These are phyloP conservation scores for Aspergillus saccharolyticus DNA, from an alignment of 495 filamentous ascomycete genomes.

Conservation along the genomic window DNA sequence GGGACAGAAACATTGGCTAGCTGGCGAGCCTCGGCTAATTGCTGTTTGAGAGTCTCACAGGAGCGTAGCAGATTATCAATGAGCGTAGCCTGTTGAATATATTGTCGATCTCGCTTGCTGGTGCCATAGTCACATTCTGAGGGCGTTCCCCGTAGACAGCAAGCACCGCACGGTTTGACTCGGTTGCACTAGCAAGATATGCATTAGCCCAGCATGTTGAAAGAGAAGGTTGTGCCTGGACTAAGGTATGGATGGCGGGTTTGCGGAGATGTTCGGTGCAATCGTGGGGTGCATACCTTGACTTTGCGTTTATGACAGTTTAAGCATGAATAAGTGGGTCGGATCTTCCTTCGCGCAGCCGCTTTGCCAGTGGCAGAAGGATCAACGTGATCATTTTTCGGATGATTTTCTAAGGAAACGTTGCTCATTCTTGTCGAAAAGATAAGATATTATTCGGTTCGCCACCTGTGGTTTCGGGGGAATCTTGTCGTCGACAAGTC, in stretches of 20 bases:
- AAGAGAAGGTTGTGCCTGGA: not conserved
- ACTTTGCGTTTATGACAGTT: conserved; percentile 30
- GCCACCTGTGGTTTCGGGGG: not conserved
- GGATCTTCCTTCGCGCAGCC: conserved; percentile 22
- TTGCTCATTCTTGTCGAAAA: not conserved
- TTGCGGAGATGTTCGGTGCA: not conserved
- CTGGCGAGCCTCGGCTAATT: conserved; percentile 20
- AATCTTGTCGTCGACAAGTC: not conserved
- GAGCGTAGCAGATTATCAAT: conserved; percentile 23
- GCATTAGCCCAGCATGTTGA: not conserved
- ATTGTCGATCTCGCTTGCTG: conserved; percentile 25
- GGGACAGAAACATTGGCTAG: conserved; percentile 14
- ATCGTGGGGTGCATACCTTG: conserved; percentile 16
- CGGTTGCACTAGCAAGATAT: conserved; percentile 21
- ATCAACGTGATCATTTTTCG: conserved; percentile 5
- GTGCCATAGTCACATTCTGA: conserved; percentile 28
- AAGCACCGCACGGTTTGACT: conserved; percentile 27
- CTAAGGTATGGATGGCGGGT: not conserved
- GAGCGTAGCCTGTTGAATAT: conserved; percentile 22
- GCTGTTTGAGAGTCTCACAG: conserved; percentile 17
- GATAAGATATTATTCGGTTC: not conserved
- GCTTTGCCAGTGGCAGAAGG: conserved; percentile 7
- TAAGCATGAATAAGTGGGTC: conserved; percentile 27
- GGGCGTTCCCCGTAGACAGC: conserved; percentile 25
- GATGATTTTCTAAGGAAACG: not conserved